These are phyloP conservation scores for Leptographium wingfieldii DNA, from an alignment of 2,329 filamentous ascomycete species.

Conservation along the genomic window DNA sequence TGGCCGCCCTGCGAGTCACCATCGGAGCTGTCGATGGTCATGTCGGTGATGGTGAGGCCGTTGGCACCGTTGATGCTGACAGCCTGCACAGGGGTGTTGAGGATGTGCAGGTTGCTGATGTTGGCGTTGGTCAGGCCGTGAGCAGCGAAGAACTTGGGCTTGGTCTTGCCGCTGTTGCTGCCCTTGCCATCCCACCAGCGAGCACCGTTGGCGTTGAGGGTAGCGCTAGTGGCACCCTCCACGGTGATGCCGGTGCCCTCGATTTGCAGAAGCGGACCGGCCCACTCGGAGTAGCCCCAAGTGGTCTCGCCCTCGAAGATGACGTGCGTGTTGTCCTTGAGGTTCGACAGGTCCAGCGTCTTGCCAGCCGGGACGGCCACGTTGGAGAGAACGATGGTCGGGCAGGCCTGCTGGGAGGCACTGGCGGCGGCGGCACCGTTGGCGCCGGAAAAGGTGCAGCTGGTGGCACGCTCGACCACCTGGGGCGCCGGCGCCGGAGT, in stretches of 20 bases:
- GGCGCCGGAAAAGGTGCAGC: conserved; percentile 10
- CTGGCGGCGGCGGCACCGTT: conserved; percentile 6
- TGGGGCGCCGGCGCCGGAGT: background rate
- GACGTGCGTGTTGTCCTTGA: conserved; percentile 32
- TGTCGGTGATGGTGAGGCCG: conserved; percentile 20
- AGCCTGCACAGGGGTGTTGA: conserved; percentile 29
- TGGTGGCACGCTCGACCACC: conserved; percentile 4
- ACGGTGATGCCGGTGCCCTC: conserved; percentile 7
- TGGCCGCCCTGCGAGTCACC: conserved; percentile 32
- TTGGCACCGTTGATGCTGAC: conserved; percentile 26
- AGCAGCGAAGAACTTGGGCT: conserved; percentile 45
- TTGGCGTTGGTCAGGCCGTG: conserved; percentile 36
- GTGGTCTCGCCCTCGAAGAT: conserved; percentile 24
- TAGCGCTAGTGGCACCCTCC: conserved; percentile 16
- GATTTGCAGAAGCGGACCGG: conserved; percentile 8
- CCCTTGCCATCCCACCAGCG: conserved; percentile 45
- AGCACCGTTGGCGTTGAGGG: conserved; percentile 6
- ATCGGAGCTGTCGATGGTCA: conserved; percentile 26
- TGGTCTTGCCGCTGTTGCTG: conserved; percentile 44
- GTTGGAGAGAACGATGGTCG: conserved; percentile 38
- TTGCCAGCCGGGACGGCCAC: conserved; percentile 43
- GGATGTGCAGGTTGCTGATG: conserved; percentile 29
- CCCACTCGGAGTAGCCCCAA: conserved; percentile 10
- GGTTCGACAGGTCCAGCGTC: conserved; percentile 44
- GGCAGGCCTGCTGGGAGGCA: conserved; percentile 26